A percentile compares a stretch with the other conserved stretches of the same genome.
Evolutionary conservation across 495 filamentous ascomycete genomes (phyloP).

Genomic region (Neurospora tetraspora): DNA sequence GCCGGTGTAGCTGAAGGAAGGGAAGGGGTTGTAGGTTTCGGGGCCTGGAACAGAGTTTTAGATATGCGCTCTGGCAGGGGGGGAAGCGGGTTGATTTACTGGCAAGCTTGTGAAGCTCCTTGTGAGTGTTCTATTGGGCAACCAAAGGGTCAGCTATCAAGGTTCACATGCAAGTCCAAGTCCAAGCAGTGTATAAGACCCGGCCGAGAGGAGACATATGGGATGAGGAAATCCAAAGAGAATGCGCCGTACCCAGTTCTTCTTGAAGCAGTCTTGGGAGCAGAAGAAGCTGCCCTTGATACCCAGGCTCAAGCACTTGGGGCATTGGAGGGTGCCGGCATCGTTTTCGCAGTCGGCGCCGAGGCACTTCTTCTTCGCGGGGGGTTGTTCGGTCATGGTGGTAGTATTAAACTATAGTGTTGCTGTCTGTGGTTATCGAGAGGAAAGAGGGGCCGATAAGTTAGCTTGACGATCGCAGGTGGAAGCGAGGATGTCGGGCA

Average conservation of each 20-base stretch:
- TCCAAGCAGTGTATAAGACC: not conserved
- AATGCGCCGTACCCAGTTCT: slow-evolving; percentile 71
- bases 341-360: slow-evolving; percentile 76
- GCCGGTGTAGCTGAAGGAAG: slow-evolving; percentile 72
- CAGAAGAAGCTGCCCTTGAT: slow-evolving; percentile 90
- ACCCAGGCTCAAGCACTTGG: slow-evolving; percentile 81
- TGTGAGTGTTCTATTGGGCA: slow-evolving; percentile 62
- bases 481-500: not conserved
- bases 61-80: slow-evolving; percentile 62
- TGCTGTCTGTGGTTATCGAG: not conserved
- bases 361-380: slow-evolving; percentile 60
- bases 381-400: slow-evolving; percentile 37
- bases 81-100: slow-evolving; percentile 62
- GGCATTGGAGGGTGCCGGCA: slow-evolving; percentile 79
- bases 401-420: not conserved
- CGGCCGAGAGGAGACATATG: not conserved
- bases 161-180: not conserved
- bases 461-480: not conserved
- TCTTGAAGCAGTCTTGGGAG: slow-evolving; percentile 97
- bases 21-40: slow-evolving; percentile 84
- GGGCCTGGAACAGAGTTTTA: slow-evolving; percentile 78
- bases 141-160: slow-evolving; percentile 3
- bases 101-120: slow-evolving; percentile 72
- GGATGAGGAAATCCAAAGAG: not conserved
- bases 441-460: not conserved